Conservation (phyloP, 352 stramenopile species). For the Aphanomyces invadans region DNA sequence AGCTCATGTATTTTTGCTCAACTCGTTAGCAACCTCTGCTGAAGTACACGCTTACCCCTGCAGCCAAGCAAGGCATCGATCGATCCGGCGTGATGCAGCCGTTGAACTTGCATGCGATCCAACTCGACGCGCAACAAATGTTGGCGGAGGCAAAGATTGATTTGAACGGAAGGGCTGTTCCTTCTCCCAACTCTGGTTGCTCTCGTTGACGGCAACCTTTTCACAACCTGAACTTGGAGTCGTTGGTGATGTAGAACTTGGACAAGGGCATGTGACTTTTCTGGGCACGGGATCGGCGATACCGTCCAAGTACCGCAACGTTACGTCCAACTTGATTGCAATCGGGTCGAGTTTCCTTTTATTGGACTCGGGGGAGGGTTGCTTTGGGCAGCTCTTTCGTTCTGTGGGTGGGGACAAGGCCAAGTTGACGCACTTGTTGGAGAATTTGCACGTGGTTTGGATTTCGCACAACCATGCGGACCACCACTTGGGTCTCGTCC, state of each 20-base stretch:
- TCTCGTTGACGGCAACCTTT: too few species aligned
- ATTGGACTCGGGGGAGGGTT: conserved; percentile 96
- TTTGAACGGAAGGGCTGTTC: not conserved
- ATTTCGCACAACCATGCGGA: conserved; percentile 97
- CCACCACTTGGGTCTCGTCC: conserved; percentile 93
- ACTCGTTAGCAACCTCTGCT: conserved; percentile 38
- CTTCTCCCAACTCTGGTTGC: too few species aligned
- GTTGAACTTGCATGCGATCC: conserved; percentile 43
- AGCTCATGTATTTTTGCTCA: not conserved
- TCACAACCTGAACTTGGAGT: too few species aligned
- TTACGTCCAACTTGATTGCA: conserved; percentile 91
- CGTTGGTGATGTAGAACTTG: not conserved
- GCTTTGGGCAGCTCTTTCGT: conserved; percentile 86
- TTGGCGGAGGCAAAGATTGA: conserved; percentile 10
- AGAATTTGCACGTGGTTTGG: conserved; percentile 88
- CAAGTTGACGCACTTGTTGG: conserved; percentile 44
- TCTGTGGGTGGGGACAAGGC: conserved; percentile 39
- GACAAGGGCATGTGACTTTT: conserved; percentile 83
- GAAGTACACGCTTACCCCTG: conserved; percentile 50
- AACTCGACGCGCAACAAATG: conserved; percentile 15
- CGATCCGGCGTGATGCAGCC: conserved; percentile 39
- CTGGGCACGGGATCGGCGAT: conserved; percentile 95
- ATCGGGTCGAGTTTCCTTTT: conserved; percentile 63
- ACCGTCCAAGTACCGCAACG: conserved; percentile 97
- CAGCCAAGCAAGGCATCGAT: conserved; percentile 57